Conservation (phyloP, 1,284 basidiomycete species). For the Microbotryum silenes-acaulis region DNA sequence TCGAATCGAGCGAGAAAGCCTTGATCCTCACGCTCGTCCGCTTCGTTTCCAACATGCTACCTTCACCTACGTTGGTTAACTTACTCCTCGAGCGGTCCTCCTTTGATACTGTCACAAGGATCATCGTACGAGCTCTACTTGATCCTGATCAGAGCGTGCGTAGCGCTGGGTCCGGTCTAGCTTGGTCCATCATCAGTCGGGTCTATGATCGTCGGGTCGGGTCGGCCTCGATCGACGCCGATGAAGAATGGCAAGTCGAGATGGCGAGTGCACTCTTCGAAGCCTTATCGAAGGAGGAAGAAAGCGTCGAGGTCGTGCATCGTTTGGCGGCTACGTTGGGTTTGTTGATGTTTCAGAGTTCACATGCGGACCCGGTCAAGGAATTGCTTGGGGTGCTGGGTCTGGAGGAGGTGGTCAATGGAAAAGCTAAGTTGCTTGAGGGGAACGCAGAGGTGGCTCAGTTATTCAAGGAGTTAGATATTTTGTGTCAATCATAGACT, state of each 20-base stretch:
- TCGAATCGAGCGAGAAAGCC: slow-evolving; percentile 3
- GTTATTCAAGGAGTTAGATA: too few relatives aligned
- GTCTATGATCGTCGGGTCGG: slow-evolving; percentile 14
- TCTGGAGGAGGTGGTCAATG: slow-evolving; percentile 5
- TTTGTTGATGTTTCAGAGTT: slow-evolving; percentile 29
- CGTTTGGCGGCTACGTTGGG: slow-evolving; percentile 34
- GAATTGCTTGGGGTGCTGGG: slow-evolving; percentile 23
- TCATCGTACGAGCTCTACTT: slow-evolving; percentile 32
- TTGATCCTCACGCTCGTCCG: slow-evolving; percentile 33
- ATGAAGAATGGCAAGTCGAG: slow-evolving; percentile 34
- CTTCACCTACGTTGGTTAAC: slow-evolving; percentile 2
- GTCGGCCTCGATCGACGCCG: slow-evolving; percentile 11
- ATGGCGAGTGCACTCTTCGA: slow-evolving; percentile 30
- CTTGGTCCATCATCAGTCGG: slow-evolving; percentile 30
- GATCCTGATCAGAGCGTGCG: slow-evolving; percentile 29
- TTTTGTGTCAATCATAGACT: too few relatives aligned
- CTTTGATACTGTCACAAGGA: slow-evolving; percentile 8
- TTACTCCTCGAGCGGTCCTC: slow-evolving; percentile 10
- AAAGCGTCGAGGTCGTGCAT: slow-evolving; percentile 34
- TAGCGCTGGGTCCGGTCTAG: slow-evolving; percentile 30
- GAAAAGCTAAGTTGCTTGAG: neutral
- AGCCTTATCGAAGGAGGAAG: slow-evolving; percentile 23
- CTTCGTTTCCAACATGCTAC: slow-evolving; percentile 30
- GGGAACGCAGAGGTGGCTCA: too few relatives aligned
- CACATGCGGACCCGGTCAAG: slow-evolving; percentile 11